Evolutionary conservation across 768 basidiomycete species (phyloP), one percentile per base, ranked within the genome.

Genomic region (Lactifluus hygrophoroides): DNA sequence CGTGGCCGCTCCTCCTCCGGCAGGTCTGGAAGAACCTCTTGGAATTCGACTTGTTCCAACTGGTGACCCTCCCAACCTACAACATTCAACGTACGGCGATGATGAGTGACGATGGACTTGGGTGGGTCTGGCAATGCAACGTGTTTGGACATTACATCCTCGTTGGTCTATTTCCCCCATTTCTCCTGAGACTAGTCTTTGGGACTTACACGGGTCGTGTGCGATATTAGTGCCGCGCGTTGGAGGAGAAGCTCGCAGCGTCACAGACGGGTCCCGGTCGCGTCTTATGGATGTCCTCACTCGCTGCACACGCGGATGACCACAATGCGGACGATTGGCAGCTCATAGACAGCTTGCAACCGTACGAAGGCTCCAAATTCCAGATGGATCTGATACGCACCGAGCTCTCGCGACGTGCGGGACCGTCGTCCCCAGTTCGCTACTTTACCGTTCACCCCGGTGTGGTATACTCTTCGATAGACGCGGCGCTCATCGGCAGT

Each of bases 51-150:
- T 78, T 78, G 17, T 65, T 84, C 48, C 65, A 62, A 14, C 74
- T 78, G 4, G 68, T 87, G 44, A 82, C 84, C 5, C 56, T 71
- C 3, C 88, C 88, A 1, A 63, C 53, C 14, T 90, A 69, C 69
- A 79, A 84, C 66, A 57, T 74, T 4, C 88, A 93, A 68, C 69
- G 75, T 28, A 66, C 58, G 11, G 88, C 86, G 8, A 78, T 83
- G 61, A 64, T 77, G 50, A 88, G 81, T 61, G 70, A 72, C 4
- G 89, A 94, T 62, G 83, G 85, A 5, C 71, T 91, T 0, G 91
- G 91, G 3, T 85, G 79, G 78, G 80, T 84, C 7, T 94, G 90
- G 88, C 88, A 92, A 67, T 86, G 82, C 58, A 93, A 93, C 65
- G 72, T 91, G 27, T 91, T 93, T 56, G 83, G 85, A 0, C 90